Evolutionary conservation across 2,329 filamentous ascomycete genomes (phyloP).

Genomic region (Penicillium griseofulvum): DNA sequence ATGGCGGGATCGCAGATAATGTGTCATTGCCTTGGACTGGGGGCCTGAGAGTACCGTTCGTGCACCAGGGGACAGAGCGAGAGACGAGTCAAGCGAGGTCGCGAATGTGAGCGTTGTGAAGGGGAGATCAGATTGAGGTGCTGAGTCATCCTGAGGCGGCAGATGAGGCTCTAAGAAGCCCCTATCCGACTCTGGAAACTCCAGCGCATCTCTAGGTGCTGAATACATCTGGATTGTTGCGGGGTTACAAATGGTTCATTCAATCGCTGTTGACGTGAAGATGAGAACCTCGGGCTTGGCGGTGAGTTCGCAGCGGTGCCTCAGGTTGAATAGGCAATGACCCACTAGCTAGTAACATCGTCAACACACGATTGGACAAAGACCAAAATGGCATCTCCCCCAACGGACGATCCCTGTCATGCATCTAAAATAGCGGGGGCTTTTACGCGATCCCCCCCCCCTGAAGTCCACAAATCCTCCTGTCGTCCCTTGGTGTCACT

Average conservation of each 20-base stretch:
- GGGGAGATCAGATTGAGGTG: constrained; percentile 32
- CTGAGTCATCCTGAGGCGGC: constrained; percentile 28
- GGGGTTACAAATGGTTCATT: neutral
- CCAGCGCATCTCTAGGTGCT: constrained; percentile 26
- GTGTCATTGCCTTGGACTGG: constrained; percentile 87
- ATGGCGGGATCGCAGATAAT: constrained; percentile 81
- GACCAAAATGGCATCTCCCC: neutral
- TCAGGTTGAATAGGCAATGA: neutral
- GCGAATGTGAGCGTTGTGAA: constrained; percentile 81
- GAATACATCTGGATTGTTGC: neutral
- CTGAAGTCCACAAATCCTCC: neutral
- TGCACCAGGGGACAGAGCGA: constrained; percentile 69
- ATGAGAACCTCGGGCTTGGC: neutral
- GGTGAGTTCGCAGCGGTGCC: neutral
- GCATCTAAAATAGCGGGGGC: neutral
- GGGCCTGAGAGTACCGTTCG: constrained; percentile 78
- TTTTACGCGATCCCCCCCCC: neutral
- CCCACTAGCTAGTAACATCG: neutral
- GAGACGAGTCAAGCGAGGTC: constrained; percentile 75
- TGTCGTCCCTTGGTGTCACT: neutral
- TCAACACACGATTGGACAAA: neutral
- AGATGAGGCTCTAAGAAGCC: constrained; percentile 49
- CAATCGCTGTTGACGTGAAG: neutral
- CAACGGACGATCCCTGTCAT: neutral
- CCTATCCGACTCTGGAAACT: constrained; percentile 42